phyloP scores from a whole-genome alignment of 345 rosid species.

The Eutrema heterophyllum region DNA sequence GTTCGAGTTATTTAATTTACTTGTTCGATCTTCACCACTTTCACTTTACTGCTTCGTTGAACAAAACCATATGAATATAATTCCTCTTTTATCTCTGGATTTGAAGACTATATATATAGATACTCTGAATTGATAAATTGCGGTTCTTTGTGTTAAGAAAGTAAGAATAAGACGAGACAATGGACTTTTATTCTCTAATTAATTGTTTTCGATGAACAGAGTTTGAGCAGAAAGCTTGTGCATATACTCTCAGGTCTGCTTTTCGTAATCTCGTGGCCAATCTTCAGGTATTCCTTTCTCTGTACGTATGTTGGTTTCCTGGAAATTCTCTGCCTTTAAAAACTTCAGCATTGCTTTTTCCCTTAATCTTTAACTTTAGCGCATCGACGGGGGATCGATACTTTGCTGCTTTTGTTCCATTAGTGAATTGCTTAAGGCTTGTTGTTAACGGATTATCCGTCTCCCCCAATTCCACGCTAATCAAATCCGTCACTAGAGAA shows the following conservation, averaged over 20 bases:
- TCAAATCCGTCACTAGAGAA: constrained; percentile 77
- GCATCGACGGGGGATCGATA: constrained; percentile 61
- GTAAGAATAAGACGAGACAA: too few relatives aligned
- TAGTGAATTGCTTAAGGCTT: constrained; percentile 65
- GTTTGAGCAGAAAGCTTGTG: constrained; percentile 77
- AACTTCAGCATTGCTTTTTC: constrained; percentile 6
- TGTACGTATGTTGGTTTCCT: not conserved
- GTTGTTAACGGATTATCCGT: constrained; percentile 57
- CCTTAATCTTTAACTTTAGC: constrained; percentile 48
- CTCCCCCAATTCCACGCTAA: constrained; percentile 47
- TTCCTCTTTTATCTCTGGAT: not conserved
- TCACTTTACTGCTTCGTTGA: not conserved
- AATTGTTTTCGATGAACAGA: constrained; percentile 34
- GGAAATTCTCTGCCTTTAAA: not conserved
- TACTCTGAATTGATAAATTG: not conserved
- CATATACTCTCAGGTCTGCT: constrained; percentile 79
- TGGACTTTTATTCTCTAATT: not conserved
- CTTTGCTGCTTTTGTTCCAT: constrained; percentile 73
- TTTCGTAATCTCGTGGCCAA: constrained; percentile 69
- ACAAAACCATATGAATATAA: not conserved
- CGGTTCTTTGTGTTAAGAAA: not conserved
- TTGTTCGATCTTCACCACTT: not conserved
- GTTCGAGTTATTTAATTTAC: too few relatives aligned
- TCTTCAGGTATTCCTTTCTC: constrained; percentile 59
- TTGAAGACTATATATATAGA: too few relatives aligned